Percentiles rank a stretch among this genome's conserved stretches.
phyloP scores from a whole-genome alignment of 208 protist genomes.

The Acanthamoeba lenticulata region DNA sequence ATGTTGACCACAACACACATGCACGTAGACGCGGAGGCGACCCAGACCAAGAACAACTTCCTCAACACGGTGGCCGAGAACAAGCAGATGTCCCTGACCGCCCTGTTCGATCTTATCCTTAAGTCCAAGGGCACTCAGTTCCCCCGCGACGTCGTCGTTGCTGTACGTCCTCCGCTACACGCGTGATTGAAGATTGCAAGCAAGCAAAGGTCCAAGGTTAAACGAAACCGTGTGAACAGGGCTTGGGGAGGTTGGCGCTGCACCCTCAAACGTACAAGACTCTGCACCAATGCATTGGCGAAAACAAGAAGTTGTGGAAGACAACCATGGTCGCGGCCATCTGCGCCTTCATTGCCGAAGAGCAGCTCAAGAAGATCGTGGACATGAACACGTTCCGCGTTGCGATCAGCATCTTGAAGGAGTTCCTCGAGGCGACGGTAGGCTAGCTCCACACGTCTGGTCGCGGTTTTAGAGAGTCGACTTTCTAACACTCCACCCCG shows the following conservation, averaged over 20 bases:
- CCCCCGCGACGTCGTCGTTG: conserved; percentile 37
- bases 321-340: conserved; percentile 52
- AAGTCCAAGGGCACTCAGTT: conserved; percentile 61
- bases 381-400: conserved; percentile 39
- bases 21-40: conserved; percentile 8
- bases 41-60: conserved; percentile 58
- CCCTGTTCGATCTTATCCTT: conserved; percentile 52
- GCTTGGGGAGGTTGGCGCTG: neutral
- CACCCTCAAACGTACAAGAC: conserved; percentile 52
- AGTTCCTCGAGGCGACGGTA: conserved; percentile 60
- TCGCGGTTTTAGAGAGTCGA: too few relatives aligned
- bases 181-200: neutral
- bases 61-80: conserved; percentile 54
- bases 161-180: neutral
- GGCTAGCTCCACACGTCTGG: neutral
- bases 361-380: conserved; percentile 22
- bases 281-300: conserved; percentile 15
- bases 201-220: too few relatives aligned
- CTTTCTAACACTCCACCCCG: too few relatives aligned
- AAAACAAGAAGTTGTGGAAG: conserved; percentile 63
- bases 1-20: neutral
- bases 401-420: conserved; percentile 9
- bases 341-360: conserved; percentile 59
- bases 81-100: neutral
- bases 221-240: neutral